These are phyloP conservation scores for Knoxdaviesia capensis DNA, from an alignment of 2,329 filamentous ascomycete genomes.

Conservation along the genomic window DNA sequence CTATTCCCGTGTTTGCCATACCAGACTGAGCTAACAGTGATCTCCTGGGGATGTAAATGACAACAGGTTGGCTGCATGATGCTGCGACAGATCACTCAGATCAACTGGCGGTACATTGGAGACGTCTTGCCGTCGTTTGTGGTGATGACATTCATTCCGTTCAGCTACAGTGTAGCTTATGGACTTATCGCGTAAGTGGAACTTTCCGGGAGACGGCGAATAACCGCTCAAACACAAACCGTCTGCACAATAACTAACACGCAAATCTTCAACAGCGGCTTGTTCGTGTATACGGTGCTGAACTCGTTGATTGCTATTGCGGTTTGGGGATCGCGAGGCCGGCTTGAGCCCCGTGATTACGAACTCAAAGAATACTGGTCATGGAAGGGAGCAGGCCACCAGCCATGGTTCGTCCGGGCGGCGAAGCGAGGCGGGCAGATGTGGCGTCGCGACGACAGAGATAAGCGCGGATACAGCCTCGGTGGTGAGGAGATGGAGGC, in stretches of 20 bases:
- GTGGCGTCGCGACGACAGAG: conserved; percentile 3
- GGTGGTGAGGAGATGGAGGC: conserved; percentile 1
- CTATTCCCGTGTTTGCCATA: no score
- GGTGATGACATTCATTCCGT: conserved; percentile 55
- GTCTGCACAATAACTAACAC: neutral
- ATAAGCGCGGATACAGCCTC: conserved; percentile 5
- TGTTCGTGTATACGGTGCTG: conserved; percentile 33
- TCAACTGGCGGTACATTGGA: conserved; percentile 61
- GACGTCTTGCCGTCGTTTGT: conserved; percentile 60
- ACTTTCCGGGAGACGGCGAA: neutral
- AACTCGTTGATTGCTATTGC: conserved; percentile 24
- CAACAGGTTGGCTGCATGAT: conserved; percentile 51
- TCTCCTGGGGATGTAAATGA: neutral
- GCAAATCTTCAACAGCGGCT: conserved; percentile 16
- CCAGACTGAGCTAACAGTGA: neutral
- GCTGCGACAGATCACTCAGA: conserved; percentile 52
- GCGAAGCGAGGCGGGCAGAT: conserved; percentile 5
- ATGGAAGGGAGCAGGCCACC: conserved; percentile 25
- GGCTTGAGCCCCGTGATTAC: conserved; percentile 27
- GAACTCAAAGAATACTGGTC: conserved; percentile 36
- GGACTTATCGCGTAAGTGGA: conserved; percentile 46
- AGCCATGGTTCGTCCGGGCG: conserved; percentile 26
- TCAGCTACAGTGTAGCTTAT: conserved; percentile 62
- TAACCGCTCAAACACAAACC: conserved; percentile 2
- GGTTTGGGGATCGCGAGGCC: conserved; percentile 20